A percentile compares a stretch with the other conserved stretches of the same genome.
Conservation (phyloP, 1,284 basidiomycete species). For the Trichosporon sp. region DNA sequence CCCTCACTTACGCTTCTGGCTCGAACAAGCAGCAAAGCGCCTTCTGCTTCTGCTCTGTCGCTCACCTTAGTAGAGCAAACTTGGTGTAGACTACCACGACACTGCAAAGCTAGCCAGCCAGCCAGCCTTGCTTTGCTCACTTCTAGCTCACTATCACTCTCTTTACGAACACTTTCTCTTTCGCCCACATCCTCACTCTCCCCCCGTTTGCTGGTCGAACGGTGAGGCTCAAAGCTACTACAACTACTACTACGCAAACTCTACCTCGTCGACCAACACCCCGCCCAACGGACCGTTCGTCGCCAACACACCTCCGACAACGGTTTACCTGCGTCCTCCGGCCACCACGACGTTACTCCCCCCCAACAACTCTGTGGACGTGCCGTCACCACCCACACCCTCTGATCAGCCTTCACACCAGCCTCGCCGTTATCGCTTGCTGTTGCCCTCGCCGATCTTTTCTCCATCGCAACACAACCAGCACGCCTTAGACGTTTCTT, state of each 20-base stretch:
- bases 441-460: not conserved
- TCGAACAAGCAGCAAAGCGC: not conserved
- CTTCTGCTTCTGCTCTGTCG: not conserved
- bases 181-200: not conserved
- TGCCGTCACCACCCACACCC: not conserved
- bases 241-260: not conserved
- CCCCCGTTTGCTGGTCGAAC: constrained; percentile 1
- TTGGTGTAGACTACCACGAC: no score
- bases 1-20: not conserved
- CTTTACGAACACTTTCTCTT: constrained; percentile 4
- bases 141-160: not conserved
- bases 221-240: not conserved
- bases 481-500: constrained; percentile 2
- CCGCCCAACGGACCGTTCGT: not conserved
- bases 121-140: not conserved
- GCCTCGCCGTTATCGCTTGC: not conserved
- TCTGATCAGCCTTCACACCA: not conserved
- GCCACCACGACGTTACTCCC: no score
- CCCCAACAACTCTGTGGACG: no score
- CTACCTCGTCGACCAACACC: not conserved
- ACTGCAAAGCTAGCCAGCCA: not conserved
- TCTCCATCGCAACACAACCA: not conserved
- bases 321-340: no score
- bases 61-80: not conserved
- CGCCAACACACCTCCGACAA: no score